phyloP scores from a whole-genome alignment of 495 filamentous ascomycete genomes.

The Lepidopterella palustris region DNA sequence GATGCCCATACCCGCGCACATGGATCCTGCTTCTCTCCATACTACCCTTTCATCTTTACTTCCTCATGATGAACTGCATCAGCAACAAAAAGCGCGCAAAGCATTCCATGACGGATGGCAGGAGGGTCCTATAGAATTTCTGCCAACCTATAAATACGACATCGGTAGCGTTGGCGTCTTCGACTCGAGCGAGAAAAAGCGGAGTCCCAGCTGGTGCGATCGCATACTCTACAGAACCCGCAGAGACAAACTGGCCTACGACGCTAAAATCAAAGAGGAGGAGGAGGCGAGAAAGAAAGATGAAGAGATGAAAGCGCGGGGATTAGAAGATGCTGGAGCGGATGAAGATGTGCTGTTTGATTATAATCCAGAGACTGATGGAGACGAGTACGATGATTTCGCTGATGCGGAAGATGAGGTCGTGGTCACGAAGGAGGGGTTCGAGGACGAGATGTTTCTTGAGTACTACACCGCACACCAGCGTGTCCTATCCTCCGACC shows the following conservation, averaged over 20 bases:
- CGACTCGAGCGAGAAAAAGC: slow-evolving; percentile 88
- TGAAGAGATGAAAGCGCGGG: slow-evolving; percentile 75
- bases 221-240: slow-evolving; percentile 83
- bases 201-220: slow-evolving; percentile 96
- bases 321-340: slow-evolving; percentile 60
- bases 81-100: slow-evolving; percentile 65
- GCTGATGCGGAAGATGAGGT: slow-evolving; percentile 44
- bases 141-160: slow-evolving; percentile 98
- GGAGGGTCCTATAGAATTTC: slow-evolving; percentile 80
- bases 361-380: slow-evolving; percentile 78
- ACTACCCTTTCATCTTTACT: slow-evolving; percentile 80
- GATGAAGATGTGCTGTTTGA: slow-evolving; percentile 86
- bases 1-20: slow-evolving; percentile 26
- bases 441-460: slow-evolving; percentile 57
- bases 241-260: slow-evolving; percentile 61
- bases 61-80: slow-evolving; percentile 80
- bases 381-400: slow-evolving; percentile 54
- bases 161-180: slow-evolving; percentile 88
- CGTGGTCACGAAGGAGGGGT: slow-evolving; percentile 49
- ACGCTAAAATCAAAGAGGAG: slow-evolving; percentile 57
- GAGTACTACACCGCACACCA: slow-evolving; percentile 84
- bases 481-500: slow-evolving; percentile 83
- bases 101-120: slow-evolving; percentile 86
- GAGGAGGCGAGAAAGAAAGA: slow-evolving; percentile 64
- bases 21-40: slow-evolving; percentile 63